phyloP scores from a whole-genome alignment of 441 rosid species.

The Cnidoscolus chayamansa region DNA sequence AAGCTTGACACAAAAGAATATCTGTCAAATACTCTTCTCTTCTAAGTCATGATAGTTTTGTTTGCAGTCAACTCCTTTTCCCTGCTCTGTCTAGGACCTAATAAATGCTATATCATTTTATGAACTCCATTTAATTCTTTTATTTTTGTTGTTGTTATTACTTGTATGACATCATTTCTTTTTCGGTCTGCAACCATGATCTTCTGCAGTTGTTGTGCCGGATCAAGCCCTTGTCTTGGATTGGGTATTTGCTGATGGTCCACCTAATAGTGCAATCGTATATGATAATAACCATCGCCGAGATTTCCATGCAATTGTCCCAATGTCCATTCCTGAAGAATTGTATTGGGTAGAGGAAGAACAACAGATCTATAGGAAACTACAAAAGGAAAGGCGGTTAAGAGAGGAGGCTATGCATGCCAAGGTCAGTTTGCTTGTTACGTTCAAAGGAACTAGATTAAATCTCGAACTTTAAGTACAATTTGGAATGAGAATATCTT shows the following conservation, averaged over 20 bases:
- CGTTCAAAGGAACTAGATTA: constrained; percentile 10
- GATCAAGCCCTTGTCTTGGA: constrained; percentile 64
- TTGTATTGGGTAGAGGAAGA: constrained; percentile 81
- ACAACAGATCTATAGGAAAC: constrained; percentile 46
- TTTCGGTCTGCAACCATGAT: constrained; percentile 14
- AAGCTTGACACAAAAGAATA: neutral
- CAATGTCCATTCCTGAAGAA: constrained; percentile 47
- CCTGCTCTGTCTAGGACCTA: neutral
- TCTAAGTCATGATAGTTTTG: neutral
- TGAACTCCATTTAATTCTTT: neutral
- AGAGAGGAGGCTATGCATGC: constrained; percentile 71
- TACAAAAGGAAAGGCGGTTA: constrained; percentile 64
- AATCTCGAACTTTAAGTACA: neutral
- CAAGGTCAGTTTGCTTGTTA: constrained; percentile 49
- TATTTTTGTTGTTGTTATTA: constrained; percentile 18
- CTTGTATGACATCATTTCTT: constrained; percentile 8
- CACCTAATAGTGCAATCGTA: constrained; percentile 55
- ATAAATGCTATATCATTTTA: neutral
- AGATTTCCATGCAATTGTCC: constrained; percentile 82
- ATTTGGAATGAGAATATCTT: neutral
- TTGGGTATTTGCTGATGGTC: constrained; percentile 97
- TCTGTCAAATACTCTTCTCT: neutral
- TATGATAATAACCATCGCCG: constrained; percentile 72
- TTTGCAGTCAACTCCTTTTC: neutral
- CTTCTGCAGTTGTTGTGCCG: constrained; percentile 65